Evolutionary conservation across 225 moss, liverwort and hornwort species (phyloP).

Genomic region (Bryum argenteum): DNA sequence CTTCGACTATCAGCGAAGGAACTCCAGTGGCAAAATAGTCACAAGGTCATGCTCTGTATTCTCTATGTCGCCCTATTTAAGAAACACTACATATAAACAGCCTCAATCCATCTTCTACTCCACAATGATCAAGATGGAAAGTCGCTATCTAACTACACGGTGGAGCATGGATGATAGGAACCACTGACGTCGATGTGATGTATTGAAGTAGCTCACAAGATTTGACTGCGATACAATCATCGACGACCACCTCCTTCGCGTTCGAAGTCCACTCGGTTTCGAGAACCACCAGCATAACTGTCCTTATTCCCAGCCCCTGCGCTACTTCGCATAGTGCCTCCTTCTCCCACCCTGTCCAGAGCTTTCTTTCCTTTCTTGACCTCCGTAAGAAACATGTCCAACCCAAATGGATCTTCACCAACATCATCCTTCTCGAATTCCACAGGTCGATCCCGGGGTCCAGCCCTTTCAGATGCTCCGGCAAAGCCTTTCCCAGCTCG

Average conservation of each 20-base stretch:
- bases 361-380: slow-evolving; percentile 91
- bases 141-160: neutral
- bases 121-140: slow-evolving; percentile 11
- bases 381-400: slow-evolving; percentile 84
- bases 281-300: slow-evolving; percentile 81
- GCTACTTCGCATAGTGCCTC: slow-evolving; percentile 87
- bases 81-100: slow-evolving; percentile 31
- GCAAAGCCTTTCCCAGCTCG: slow-evolving; percentile 83
- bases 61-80: slow-evolving; percentile 8
- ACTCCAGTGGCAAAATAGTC: slow-evolving; percentile 9
- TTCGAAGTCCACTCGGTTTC: slow-evolving; percentile 92
- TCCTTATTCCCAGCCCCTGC: slow-evolving; percentile 85
- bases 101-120: slow-evolving; percentile 22
- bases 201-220: slow-evolving; percentile 17
- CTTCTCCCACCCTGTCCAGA: slow-evolving; percentile 73
- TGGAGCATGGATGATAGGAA: slow-evolving; percentile 17
- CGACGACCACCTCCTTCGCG: slow-evolving; percentile 66
- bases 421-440: slow-evolving; percentile 84
- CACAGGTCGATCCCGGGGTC: slow-evolving; percentile 63
- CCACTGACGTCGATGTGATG: slow-evolving; percentile 32
- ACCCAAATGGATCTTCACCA: slow-evolving; percentile 90
- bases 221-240: slow-evolving; percentile 28
- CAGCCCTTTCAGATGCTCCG: slow-evolving; percentile 66
- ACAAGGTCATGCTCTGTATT: slow-evolving; percentile 18
- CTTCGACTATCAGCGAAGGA: slow-evolving; percentile 9